Base-by-base conservation (phyloP, 2,329 filamentous ascomycete species). In the Talaromyces funiculosus region DNA sequence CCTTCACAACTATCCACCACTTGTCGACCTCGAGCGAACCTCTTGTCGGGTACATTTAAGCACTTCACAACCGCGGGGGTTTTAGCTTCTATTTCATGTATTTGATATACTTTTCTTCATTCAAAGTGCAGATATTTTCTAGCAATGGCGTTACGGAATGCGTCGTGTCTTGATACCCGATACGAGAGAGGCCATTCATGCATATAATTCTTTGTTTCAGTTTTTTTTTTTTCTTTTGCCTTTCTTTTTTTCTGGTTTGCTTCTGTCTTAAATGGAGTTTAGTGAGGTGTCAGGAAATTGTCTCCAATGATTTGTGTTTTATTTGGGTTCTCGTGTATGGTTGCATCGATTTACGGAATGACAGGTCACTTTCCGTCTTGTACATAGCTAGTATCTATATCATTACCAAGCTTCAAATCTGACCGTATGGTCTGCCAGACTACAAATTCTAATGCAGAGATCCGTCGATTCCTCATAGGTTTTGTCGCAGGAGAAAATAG, bases 91-190 rank as follows among this genome's bases (percentile, higher is more conserved):
- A 35, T 33, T 16, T 22, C n/a, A 12, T 51, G 47, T 51, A 35
- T 33, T 20, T 51, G 45, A 31, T 6, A 37, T 57, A 26, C 29
- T 59, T 45, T 53, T 42, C 26, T 26, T 22, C 35, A 40, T 33
- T 35, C 18, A n/a, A 49, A 35, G 29, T 53, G 53, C 45, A 57
- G 22, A 45, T 58, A 38, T 60, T 42, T 18, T 42, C 54, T 53
- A 45, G 60, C 55, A 43, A 57, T 51, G 60, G 60, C 55, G 60
- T 61, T 61, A 58, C 54, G 47, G 47, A 49, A 61, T 58, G 57
- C 51, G 55, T 58, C 40, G 54, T 58, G 60, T 43, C 59, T 57
- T 61, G 55, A 61, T 61, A 61, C 60, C 60, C 60, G 38, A 58
- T 53, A 57, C 54, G 43, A 61, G 47, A 61, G 60, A 58, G 45